Evolutionary conservation across 768 basidiomycete species (phyloP).

Genomic region (Boletus speciosus): DNA sequence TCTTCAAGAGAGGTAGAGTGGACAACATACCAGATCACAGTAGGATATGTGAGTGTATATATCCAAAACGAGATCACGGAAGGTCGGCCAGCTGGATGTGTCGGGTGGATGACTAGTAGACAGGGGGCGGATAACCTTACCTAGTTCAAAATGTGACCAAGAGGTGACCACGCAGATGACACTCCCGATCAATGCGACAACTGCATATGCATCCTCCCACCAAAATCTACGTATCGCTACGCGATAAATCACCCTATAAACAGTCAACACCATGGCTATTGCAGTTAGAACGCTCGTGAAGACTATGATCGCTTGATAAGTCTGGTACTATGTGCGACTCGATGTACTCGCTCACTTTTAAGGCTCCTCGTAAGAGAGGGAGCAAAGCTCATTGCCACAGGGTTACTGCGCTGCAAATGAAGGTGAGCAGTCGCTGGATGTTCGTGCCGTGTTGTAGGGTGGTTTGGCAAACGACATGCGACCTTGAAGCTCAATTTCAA

Average conservation of each 20-base stretch:
- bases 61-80: conserved; percentile 7
- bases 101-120: not conserved
- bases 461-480: not conserved
- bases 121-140: not conserved
- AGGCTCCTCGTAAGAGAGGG: conserved; percentile 4
- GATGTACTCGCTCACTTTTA: conserved; percentile 8
- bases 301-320: conserved; percentile 1
- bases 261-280: not conserved
- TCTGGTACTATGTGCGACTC: not conserved
- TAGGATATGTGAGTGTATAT: conserved; percentile 7
- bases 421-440: not conserved
- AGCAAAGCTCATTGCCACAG: not conserved
- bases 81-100: conserved; percentile 2
- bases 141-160: conserved; percentile 8
- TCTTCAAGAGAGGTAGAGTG: not conserved
- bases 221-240: conserved; percentile 3
- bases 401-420: not conserved
- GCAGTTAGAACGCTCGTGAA: conserved; percentile 7
- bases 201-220: conserved; percentile 21
- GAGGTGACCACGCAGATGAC: conserved; percentile 3
- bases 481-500: not conserved
- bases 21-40: conserved; percentile 14
- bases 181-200: not conserved
- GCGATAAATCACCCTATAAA: conserved; percentile 1
- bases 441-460: not conserved